A percentile compares a stretch with the other conserved stretches of the same genome.
phyloP scores from a whole-genome alignment of 129 eudicot species.

The Rutidosis leptorrhynchoides region DNA sequence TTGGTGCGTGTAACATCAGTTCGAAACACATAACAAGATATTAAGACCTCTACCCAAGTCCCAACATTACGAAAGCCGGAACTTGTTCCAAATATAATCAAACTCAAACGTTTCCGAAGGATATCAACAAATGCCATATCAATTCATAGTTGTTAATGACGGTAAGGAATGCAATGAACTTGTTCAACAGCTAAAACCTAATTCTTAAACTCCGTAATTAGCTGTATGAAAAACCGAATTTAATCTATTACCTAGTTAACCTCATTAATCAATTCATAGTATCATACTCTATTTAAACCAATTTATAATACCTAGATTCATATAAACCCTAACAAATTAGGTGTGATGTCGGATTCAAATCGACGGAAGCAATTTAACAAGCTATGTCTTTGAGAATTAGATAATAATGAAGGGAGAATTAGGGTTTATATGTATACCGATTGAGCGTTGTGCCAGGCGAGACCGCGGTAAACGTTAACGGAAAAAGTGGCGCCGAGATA shows the following conservation, averaged over 20 bases:
- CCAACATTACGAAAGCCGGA: too few species aligned
- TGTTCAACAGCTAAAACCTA: not conserved
- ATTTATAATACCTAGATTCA: not conserved
- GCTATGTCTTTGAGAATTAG: not conserved
- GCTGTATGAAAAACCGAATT: not conserved
- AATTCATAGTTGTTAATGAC: too few species aligned
- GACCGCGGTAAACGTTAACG: constrained; percentile 94
- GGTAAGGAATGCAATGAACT: not conserved
- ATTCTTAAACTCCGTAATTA: not conserved
- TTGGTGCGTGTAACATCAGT: too few species aligned
- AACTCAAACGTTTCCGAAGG: not conserved
- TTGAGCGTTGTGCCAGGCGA: constrained; percentile 91
- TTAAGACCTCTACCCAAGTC: too few species aligned
- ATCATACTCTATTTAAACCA: not conserved
- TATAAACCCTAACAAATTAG: constrained; percentile 19
- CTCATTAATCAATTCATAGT: not conserved
- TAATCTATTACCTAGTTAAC: not conserved
- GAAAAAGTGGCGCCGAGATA: constrained; percentile 83
- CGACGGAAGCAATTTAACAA: not conserved
- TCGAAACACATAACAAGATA: too few species aligned
- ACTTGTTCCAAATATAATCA: not conserved
- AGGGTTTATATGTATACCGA: constrained; percentile 43
- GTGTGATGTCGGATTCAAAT: constrained; percentile 4
- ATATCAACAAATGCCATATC: too few species aligned
- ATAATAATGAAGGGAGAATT: not conserved